Conservation (phyloP, 805 yeast genomes). For the Nakazawaea wyomingensis region DNA sequence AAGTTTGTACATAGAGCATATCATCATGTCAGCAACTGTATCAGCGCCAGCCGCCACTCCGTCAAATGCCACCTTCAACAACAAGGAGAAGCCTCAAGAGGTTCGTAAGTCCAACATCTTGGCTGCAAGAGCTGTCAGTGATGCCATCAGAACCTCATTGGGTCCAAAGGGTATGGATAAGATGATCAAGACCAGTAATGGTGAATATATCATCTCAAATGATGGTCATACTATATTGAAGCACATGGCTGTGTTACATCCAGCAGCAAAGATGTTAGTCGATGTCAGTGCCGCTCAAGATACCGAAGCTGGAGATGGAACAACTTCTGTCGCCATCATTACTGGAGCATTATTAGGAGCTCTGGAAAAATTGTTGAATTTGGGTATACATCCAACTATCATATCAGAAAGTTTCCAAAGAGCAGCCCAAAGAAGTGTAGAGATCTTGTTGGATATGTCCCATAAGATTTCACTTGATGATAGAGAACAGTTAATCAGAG, state of each 20-base stretch:
- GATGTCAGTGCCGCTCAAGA: slow-evolving; percentile 98
- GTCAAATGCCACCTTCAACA: slow-evolving; percentile 84
- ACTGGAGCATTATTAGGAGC: slow-evolving; percentile 95
- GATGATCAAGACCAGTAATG: slow-evolving; percentile 91
- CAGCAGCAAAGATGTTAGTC: slow-evolving; percentile 96
- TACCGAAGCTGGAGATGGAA: slow-evolving; percentile 99
- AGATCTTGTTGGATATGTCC: slow-evolving; percentile 80
- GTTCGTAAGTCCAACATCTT: slow-evolving; percentile 83
- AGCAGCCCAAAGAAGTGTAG: slow-evolving; percentile 80
- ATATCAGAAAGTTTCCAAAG: slow-evolving; percentile 91
- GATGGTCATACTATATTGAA: slow-evolving; percentile 97
- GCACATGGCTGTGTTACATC: slow-evolving; percentile 98
- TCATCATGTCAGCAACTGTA: slow-evolving; percentile 2
- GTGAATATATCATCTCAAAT: slow-evolving; percentile 91
- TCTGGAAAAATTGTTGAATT: slow-evolving; percentile 82
- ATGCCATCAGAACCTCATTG: slow-evolving; percentile 88
- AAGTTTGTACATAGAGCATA: not conserved
- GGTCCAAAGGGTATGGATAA: slow-evolving; percentile 99
- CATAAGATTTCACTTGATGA: slow-evolving; percentile 74
- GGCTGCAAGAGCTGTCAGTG: slow-evolving; percentile 93
- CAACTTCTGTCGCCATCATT: slow-evolving; percentile 93
- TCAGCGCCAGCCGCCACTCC: slow-evolving; percentile 28
- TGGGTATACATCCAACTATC: slow-evolving; percentile 93
- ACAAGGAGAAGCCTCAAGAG: slow-evolving; percentile 93
- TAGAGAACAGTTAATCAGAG: slow-evolving; percentile 77